Evolutionary conservation across 805 yeast genomes (phyloP).

Genomic region (Yamadazyma olivae): DNA sequence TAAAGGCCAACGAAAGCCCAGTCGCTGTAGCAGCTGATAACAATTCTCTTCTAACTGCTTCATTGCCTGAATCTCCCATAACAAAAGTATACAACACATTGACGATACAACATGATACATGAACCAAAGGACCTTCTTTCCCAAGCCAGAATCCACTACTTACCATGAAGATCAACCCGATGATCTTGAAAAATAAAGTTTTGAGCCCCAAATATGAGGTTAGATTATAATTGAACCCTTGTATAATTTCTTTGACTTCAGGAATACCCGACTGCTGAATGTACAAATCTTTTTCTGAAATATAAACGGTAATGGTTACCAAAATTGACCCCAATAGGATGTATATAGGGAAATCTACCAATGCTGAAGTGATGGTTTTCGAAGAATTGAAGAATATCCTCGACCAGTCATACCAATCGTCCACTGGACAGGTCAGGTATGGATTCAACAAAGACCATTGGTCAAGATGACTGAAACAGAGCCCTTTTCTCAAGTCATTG

Average conservation of each 20-base stretch:
- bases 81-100: slow-evolving; percentile 29
- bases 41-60: slow-evolving; percentile 63
- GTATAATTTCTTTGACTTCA: slow-evolving; percentile 64
- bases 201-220: slow-evolving; percentile 48
- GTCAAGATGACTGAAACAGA: slow-evolving; percentile 39
- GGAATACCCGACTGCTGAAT: slow-evolving; percentile 62
- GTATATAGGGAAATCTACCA: slow-evolving; percentile 37
- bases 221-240: slow-evolving; percentile 54
- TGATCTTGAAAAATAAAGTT: slow-evolving; percentile 53
- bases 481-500: slow-evolving; percentile 52
- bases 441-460: slow-evolving; percentile 42
- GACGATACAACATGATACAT: slow-evolving; percentile 62
- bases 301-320: slow-evolving; percentile 25
- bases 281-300: slow-evolving; percentile 23
- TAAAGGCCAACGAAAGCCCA: slow-evolving; percentile 82
- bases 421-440: slow-evolving; percentile 40
- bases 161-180: slow-evolving; percentile 61
- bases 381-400: slow-evolving; percentile 22
- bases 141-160: slow-evolving; percentile 83
- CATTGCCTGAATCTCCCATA: slow-evolving; percentile 31
- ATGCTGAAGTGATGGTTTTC: slow-evolving; percentile 14
- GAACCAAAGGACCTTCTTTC: slow-evolving; percentile 84
- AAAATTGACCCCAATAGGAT: slow-evolving; percentile 22
- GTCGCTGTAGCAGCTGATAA: slow-evolving; percentile 76
- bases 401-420: slow-evolving; percentile 40